phyloP scores from a whole-genome alignment of 495 filamentous ascomycete species.

The Penicillium flavigenum region DNA sequence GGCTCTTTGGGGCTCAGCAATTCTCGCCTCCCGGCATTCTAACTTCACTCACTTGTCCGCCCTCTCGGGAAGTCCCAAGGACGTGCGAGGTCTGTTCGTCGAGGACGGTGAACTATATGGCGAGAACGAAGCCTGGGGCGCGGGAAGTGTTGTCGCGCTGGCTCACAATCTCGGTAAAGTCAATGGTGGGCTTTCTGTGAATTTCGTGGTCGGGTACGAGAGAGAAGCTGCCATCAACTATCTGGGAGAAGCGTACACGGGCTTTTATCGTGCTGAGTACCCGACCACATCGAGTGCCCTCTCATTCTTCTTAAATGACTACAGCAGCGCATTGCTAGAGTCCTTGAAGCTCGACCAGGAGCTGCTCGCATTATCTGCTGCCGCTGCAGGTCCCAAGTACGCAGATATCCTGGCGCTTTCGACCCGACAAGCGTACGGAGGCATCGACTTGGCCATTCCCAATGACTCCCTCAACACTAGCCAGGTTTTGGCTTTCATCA shows the following conservation, averaged over 20 bases:
- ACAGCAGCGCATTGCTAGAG: slow-evolving; percentile 35
- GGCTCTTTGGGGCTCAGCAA: slow-evolving; percentile 45
- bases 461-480: slow-evolving; percentile 42
- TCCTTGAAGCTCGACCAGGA: slow-evolving; percentile 37
- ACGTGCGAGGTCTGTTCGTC: slow-evolving; percentile 29
- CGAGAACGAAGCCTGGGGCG: slow-evolving; percentile 26
- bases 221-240: slow-evolving; percentile 50
- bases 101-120: slow-evolving; percentile 23
- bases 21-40: slow-evolving; percentile 32
- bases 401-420: slow-evolving; percentile 48
- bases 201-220: slow-evolving; percentile 50
- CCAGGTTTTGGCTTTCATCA: slow-evolving; percentile 50
- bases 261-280: slow-evolving; percentile 43
- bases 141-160: slow-evolving; percentile 36
- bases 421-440: slow-evolving; percentile 50
- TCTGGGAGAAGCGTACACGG: slow-evolving; percentile 43
- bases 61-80: slow-evolving; percentile 24
- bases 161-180: slow-evolving; percentile 45
- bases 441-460: slow-evolving; percentile 48
- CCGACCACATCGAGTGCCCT: slow-evolving; percentile 35
- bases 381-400: slow-evolving; percentile 44
- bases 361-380: slow-evolving; percentile 28
- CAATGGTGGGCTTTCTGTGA: slow-evolving; percentile 31
- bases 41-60: slow-evolving; percentile 32
- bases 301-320: slow-evolving; percentile 47